Percentiles rank a stretch among this genome's conserved stretches.
These are phyloP conservation scores for Podospora conica DNA, from an alignment of 495 filamentous ascomycete species.

Conservation along the genomic window DNA sequence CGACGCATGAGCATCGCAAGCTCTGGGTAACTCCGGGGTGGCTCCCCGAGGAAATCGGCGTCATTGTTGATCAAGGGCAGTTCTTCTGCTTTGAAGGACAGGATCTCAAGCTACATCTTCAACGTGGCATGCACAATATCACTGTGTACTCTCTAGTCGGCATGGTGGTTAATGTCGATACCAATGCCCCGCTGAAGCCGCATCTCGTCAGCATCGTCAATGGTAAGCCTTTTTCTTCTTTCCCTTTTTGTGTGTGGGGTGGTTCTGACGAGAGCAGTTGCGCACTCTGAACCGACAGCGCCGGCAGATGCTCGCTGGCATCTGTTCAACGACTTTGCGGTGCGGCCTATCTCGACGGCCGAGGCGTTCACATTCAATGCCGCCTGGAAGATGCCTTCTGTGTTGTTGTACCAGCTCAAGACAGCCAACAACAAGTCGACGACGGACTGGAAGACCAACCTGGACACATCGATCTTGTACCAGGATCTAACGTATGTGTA, in stretches of 20 bases:
- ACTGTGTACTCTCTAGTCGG: slow-evolving; percentile 89
- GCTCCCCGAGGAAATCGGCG: slow-evolving; percentile 86
- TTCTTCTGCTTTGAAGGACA: slow-evolving; percentile 88
- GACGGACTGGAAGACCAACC: slow-evolving; percentile 72
- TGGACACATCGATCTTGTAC: slow-evolving; percentile 81
- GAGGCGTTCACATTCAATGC: slow-evolving; percentile 86
- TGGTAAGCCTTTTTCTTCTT: slow-evolving; percentile 40
- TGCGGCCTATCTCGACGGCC: slow-evolving; percentile 65
- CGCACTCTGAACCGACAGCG: slow-evolving; percentile 54
- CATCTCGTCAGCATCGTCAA: slow-evolving; percentile 91
- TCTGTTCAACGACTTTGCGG: slow-evolving; percentile 94
- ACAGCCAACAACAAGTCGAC: slow-evolving; percentile 67
- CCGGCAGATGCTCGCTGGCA: slow-evolving; percentile 69
- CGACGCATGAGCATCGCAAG: slow-evolving; percentile 61
- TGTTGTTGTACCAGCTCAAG: slow-evolving; percentile 79
- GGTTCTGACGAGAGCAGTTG: slow-evolving; percentile 43
- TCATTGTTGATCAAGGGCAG: slow-evolving; percentile 73
- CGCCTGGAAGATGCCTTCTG: slow-evolving; percentile 83
- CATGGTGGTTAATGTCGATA: slow-evolving; percentile 80
- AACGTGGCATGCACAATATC: slow-evolving; percentile 58
- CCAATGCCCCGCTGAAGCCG: slow-evolving; percentile 71
- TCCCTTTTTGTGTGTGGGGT: neutral
- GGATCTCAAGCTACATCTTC: slow-evolving; percentile 64
- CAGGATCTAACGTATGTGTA: slow-evolving; percentile 41
- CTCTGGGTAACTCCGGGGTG: slow-evolving; percentile 84